Percentiles rank a stretch among this genome's conserved stretches.
These are phyloP conservation scores for Aspergillus quadrilineatus DNA, from an alignment of 2,329 filamentous ascomycete species.

Conservation along the genomic window DNA sequence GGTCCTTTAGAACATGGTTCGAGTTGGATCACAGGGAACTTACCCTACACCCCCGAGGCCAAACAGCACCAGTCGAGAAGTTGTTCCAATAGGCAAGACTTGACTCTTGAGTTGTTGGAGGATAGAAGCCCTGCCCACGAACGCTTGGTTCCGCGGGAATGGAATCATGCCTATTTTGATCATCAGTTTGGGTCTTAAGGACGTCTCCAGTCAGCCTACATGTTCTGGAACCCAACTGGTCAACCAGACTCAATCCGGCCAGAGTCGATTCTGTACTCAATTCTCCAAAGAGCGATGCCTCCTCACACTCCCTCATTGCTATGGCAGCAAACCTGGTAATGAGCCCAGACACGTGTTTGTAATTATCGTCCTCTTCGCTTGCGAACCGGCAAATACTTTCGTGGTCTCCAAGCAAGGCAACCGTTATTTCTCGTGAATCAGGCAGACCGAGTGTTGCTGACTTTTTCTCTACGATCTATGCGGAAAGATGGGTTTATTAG, in stretches of 20 bases:
- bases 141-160: slow-evolving; percentile 12
- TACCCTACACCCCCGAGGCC: slow-evolving; percentile 18
- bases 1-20: neutral
- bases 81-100: slow-evolving; percentile 5
- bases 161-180: slow-evolving; percentile 11
- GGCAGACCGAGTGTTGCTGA: slow-evolving; percentile 22
- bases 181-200: neutral
- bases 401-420: slow-evolving; percentile 22
- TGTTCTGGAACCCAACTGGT: neutral
- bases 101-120: slow-evolving; percentile 1
- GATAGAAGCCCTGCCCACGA: slow-evolving; percentile 11
- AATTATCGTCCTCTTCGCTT: slow-evolving; percentile 14
- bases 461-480: slow-evolving; percentile 23
- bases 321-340: slow-evolving; percentile 11
- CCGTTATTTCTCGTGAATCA: slow-evolving; percentile 18
- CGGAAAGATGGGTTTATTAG: neutral
- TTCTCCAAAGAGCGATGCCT: neutral
- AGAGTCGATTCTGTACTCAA: neutral
- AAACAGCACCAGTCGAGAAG: slow-evolving; percentile 11
- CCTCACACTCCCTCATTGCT: neutral
- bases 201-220: neutral
- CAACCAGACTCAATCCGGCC: neutral
- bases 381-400: slow-evolving; percentile 22
- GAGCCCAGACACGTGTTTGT: slow-evolving; percentile 14
- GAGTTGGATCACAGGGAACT: neutral